phyloP scores from a whole-genome alignment of 179 eudicot genomes.

The Heliamphora ciliata region DNA sequence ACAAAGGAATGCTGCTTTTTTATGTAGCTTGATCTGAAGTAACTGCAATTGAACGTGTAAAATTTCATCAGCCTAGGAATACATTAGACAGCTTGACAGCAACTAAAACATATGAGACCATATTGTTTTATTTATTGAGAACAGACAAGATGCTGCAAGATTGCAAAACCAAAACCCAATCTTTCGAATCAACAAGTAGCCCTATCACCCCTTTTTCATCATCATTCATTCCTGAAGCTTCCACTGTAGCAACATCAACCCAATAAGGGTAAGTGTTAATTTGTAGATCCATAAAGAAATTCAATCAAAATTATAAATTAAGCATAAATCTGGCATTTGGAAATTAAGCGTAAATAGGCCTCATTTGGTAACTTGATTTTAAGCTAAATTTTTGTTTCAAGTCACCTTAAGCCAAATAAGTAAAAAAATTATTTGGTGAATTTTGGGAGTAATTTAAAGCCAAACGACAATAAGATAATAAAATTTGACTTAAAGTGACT shows the following conservation, averaged over 20 bases:
- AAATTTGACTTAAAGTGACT: too few species aligned
- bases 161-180: conserved; percentile 24
- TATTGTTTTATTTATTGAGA: background rate
- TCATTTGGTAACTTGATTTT: too few species aligned
- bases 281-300: too few species aligned
- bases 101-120: background rate
- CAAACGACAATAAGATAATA: too few species aligned
- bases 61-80: conserved; percentile 1
- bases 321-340: too few species aligned
- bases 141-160: background rate
- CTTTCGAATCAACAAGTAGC: conserved; percentile 64
- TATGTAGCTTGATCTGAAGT: conserved; percentile 54
- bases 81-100: background rate
- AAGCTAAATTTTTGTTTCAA: too few species aligned
- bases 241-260: conserved; percentile 16
- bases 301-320: too few species aligned
- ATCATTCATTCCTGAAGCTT: conserved; percentile 38
- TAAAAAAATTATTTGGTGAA: too few species aligned
- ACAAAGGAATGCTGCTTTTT: conserved; percentile 81
- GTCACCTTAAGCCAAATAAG: too few species aligned
- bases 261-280: too few species aligned
- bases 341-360: too few species aligned
- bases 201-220: conserved; percentile 42
- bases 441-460: too few species aligned
- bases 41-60: background rate